Base-by-base conservation (phyloP, 441 rosid genomes). In the Croton setiger region DNA sequence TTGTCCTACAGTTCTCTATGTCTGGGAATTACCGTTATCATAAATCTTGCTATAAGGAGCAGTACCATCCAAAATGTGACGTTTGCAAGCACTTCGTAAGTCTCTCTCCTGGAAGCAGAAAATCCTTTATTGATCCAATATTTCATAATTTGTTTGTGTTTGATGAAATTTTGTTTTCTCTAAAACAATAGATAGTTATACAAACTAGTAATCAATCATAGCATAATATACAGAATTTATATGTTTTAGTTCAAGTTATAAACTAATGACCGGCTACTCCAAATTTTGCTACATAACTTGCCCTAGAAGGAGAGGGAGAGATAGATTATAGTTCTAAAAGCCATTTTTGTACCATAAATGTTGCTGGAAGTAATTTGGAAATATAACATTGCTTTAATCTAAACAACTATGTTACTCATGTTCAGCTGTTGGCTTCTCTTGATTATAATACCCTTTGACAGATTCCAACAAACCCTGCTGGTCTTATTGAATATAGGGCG, bases 1-100 rank as follows among this genome's bases (percentile, higher is more conserved):
- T 74, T 71, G 48, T 78, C 65, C 57, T 75, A 72, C 71, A 95
- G 99, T 92, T 89, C 78, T 90, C 99, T 10, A 77, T 90, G 85
- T 87, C 87, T 0, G 96, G 95, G 67, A 84, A 87, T 74, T 82
- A 76, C 52, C 93, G 95, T 63, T 92, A 81, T 72, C 99, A 95
- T 79, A 92, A 90, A 78, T 33, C 85, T 66, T 95, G 99, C 83
- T 88, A 89, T 82, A 95, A 92, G 85, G 91, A 90, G 79, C 85
- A 78, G 12, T 79, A 89, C 77, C 97, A 84, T 77, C 99, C 97
- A 37, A 88, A 76, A 81, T 95, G 99, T 72, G 98, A 95, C 78
- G 96, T 95, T 71, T 95, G 99, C 83, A 84, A 75, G 68, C 76
- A 87, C 75, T 95, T 87, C 68, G 99, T 95, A 74, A 92, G 98